Conservation (phyloP, 2,329 filamentous ascomycete genomes). For the Pestalotiopsis sp. region DNA sequence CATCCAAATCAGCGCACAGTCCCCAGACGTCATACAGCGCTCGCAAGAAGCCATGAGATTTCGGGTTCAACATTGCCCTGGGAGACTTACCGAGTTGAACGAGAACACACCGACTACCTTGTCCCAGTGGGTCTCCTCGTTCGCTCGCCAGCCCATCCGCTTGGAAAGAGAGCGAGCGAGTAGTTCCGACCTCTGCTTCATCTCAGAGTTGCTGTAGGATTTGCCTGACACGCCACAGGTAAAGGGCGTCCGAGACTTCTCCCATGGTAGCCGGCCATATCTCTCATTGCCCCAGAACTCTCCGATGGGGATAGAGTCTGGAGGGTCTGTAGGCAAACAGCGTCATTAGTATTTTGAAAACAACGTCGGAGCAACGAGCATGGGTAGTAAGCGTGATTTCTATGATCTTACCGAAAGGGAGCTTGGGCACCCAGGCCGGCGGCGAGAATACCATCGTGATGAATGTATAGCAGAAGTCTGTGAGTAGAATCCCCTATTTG, state of each 20-base stretch:
- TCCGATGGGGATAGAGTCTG: conserved; percentile 67
- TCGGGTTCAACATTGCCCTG: background rate
- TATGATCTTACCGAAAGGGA: conserved; percentile 17
- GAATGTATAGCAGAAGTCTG: background rate
- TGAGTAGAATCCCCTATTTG: background rate
- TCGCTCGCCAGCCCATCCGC: conserved; percentile 71
- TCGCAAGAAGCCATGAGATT: background rate
- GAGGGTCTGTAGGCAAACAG: conserved; percentile 34
- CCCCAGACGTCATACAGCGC: background rate
- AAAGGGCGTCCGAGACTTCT: conserved; percentile 65
- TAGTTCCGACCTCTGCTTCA: conserved; percentile 66
- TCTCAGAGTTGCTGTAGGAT: conserved; percentile 62
- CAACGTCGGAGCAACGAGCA: background rate
- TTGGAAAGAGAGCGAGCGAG: conserved; percentile 66
- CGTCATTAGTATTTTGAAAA: background rate
- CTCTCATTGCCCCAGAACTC: conserved; percentile 73
- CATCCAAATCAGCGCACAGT: background rate
- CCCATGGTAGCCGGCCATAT: conserved; percentile 64
- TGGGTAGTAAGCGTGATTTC: background rate
- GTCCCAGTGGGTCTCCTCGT: conserved; percentile 73
- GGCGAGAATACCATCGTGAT: conserved; percentile 17
- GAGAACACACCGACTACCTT: conserved; percentile 75
- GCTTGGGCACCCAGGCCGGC: conserved; percentile 17
- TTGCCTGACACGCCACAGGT: conserved; percentile 73
- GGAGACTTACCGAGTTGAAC: conserved; percentile 60